Percentiles rank a stretch among this genome's conserved stretches.
Conservation (phyloP, 345 rosid genomes). For the Acer campestre region DNA sequence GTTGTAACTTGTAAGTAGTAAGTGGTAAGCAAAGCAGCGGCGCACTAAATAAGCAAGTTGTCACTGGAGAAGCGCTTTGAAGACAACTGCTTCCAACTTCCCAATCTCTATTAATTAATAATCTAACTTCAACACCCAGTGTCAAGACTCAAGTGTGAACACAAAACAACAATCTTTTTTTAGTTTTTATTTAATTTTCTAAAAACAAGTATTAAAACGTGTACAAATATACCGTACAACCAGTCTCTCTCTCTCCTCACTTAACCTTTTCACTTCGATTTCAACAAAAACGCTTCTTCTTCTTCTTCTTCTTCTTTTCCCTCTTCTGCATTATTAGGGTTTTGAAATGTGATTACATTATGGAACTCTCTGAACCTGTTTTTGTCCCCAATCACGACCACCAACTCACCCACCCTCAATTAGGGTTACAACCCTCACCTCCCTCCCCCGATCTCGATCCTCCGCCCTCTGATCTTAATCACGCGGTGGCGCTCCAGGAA, state of each 20-base stretch:
- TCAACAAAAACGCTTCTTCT: neutral
- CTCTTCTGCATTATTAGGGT: conserved; percentile 19
- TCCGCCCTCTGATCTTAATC: conserved; percentile 40
- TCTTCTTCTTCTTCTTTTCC: too few relatives aligned
- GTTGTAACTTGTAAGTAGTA: too few relatives aligned
- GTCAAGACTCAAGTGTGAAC: too few relatives aligned
- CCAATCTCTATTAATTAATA: too few relatives aligned
- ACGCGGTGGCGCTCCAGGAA: conserved; percentile 11
- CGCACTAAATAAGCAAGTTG: neutral
- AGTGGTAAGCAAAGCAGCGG: too few relatives aligned
- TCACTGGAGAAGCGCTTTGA: neutral
- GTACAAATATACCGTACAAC: neutral
- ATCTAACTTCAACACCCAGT: too few relatives aligned
- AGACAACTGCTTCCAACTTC: neutral
- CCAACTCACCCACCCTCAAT: conserved; percentile 14
- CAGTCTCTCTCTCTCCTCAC: neutral
- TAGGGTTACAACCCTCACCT: conserved; percentile 10
- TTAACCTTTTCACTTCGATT: neutral
- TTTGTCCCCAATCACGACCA: conserved; percentile 1
- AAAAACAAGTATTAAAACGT: neutral
- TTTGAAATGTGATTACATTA: conserved; percentile 23
- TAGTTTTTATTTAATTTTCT: neutral
- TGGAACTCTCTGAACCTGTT: conserved; percentile 19
- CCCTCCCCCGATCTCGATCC: conserved; percentile 20
- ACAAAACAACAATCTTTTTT: neutral